Evolutionary conservation across 179 eudicot genomes (phyloP).

Genomic region (Drosera spatulata): DNA sequence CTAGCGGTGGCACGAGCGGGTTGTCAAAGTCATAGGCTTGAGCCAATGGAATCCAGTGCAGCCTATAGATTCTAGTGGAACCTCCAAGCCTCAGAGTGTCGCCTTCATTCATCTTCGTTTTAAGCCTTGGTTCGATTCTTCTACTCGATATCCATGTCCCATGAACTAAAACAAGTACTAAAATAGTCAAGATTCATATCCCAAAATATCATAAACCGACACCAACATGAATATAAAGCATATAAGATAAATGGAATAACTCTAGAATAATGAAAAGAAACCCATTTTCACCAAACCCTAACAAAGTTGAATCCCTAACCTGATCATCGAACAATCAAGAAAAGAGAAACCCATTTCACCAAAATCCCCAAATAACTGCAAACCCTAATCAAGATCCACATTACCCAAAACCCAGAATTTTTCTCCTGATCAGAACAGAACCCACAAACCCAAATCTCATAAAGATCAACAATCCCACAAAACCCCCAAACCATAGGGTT

Average conservation of each 20-base stretch:
- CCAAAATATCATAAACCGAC: background rate
- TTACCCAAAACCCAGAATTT: background rate
- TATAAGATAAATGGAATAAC: too few species aligned
- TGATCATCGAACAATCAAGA: too few species aligned
- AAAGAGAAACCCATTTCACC: too few species aligned
- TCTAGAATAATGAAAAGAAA: too few species aligned
- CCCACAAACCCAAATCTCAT: slow-evolving; percentile 3
- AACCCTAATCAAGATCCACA: background rate
- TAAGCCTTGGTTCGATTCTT: slow-evolving; percentile 55
- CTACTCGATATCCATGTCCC: slow-evolving; percentile 78
- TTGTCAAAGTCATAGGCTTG: slow-evolving; percentile 47
- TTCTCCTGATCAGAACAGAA: background rate
- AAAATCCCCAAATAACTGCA: background rate
- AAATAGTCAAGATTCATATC: slow-evolving; percentile 9
- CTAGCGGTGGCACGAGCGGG: slow-evolving; percentile 29
- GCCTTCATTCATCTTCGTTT: slow-evolving; percentile 42
- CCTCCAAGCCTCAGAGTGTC: slow-evolving; percentile 64
- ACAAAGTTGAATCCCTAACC: too few species aligned
- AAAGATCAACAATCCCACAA: slow-evolving; percentile 3
- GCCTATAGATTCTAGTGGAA: slow-evolving; percentile 68
- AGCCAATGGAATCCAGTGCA: slow-evolving; percentile 69
- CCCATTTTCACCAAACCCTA: too few species aligned
- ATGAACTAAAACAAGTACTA: slow-evolving; percentile 50
- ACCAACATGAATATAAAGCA: background rate
- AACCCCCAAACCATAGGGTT: background rate